Evolutionary conservation across 164 flowering plant genomes (phyloP).

Genomic region (Akebia trifoliata): DNA sequence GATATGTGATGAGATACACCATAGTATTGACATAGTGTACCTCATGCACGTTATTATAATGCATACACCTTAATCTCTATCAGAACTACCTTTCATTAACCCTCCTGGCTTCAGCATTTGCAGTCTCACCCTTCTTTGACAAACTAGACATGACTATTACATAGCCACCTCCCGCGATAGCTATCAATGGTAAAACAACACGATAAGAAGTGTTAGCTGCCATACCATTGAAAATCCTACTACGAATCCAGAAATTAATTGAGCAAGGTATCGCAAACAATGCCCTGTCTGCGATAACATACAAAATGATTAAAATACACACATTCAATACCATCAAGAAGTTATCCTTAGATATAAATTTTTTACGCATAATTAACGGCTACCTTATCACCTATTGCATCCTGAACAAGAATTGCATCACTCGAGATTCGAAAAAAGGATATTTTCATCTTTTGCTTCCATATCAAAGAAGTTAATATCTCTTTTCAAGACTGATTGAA

Average conservation of each 20-base stretch:
- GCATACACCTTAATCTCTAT: too few species aligned
- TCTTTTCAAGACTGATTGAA: constrained; percentile 42
- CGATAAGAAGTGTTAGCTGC: constrained; percentile 65
- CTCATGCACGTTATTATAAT: too few species aligned
- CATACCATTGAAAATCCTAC: constrained; percentile 61
- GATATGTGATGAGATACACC: too few species aligned
- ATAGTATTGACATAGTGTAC: too few species aligned
- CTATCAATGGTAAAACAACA: constrained; percentile 67
- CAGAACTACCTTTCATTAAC: constrained; percentile 70
- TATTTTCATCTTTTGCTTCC: constrained; percentile 51
- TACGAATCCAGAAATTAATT: constrained; percentile 51
- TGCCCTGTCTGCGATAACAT: constrained; percentile 61
- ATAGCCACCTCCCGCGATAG: constrained; percentile 58
- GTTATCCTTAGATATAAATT: too few species aligned
- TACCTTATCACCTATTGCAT: constrained; percentile 86
- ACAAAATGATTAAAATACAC: too few species aligned
- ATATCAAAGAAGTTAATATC: constrained; percentile 62
- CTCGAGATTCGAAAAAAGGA: constrained; percentile 57
- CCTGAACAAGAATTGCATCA: constrained; percentile 71
- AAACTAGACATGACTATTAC: constrained; percentile 54
- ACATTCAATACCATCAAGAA: too few species aligned
- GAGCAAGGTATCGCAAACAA: constrained; percentile 54
- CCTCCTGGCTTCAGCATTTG: constrained; percentile 69
- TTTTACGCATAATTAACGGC: background rate
- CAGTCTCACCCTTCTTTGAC: constrained; percentile 61